A percentile compares a stretch with the other conserved stretches of the same genome.
Conservation (phyloP, 495 filamentous ascomycete species). For the Penicillium flavigenum region DNA sequence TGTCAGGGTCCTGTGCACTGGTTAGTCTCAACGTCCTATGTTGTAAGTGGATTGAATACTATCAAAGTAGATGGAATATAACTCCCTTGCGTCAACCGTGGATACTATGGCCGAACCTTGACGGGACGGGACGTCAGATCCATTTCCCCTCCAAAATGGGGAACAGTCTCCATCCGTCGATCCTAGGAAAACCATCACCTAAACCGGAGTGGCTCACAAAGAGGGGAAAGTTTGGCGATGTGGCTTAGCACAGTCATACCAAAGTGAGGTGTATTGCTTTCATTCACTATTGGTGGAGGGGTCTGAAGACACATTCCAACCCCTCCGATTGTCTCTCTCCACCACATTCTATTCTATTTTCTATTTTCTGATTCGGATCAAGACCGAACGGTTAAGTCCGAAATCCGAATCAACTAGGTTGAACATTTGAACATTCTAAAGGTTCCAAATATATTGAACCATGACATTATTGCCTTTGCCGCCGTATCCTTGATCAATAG, state of each 20-base stretch:
- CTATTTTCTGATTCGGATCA: background rate
- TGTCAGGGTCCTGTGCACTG: constrained; percentile 21
- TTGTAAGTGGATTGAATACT: background rate
- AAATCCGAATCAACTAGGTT: background rate
- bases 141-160: constrained; percentile 15
- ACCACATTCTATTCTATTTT: constrained; percentile 29
- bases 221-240: constrained; percentile 22
- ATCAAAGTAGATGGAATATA: background rate
- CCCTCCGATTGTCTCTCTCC: constrained; percentile 19
- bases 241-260: constrained; percentile 21
- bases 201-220: constrained; percentile 19
- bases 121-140: constrained; percentile 47
- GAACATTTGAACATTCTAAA: constrained; percentile 5
- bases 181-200: background rate
- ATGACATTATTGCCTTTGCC: constrained; percentile 8
- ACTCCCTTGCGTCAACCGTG: constrained; percentile 43
- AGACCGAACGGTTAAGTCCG: background rate
- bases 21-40: background rate
- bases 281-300: constrained; percentile 16
- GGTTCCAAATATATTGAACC: background rate
- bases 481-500: constrained; percentile 6
- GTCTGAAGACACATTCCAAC: constrained; percentile 32
- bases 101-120: constrained; percentile 45
- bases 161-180: constrained; percentile 9
- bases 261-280: constrained; percentile 18